Percentiles rank a stretch among this genome's conserved stretches.
These are phyloP conservation scores for Cladosporium phlei DNA, from an alignment of 2,329 filamentous ascomycete species.

Conservation along the genomic window DNA sequence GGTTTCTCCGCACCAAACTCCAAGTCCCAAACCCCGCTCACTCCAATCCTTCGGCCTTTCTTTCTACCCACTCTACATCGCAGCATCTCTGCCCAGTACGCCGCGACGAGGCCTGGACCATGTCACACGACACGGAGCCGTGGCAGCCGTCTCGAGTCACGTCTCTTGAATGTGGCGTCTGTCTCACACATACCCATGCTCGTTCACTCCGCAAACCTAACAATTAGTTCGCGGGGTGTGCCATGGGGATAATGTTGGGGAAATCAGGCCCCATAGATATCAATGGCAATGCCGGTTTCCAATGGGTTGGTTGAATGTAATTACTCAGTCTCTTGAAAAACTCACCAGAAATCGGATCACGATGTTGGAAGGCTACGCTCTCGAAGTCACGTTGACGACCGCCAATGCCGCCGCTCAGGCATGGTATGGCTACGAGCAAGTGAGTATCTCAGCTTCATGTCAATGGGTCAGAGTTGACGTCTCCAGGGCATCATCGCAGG, in stretches of 20 bases:
- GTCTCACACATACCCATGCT: neutral
- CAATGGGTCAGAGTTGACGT: neutral
- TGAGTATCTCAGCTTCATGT: neutral
- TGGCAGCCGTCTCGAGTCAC: neutral
- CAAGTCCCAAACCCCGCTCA: neutral
- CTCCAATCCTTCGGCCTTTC: neutral
- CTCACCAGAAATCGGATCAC: neutral
- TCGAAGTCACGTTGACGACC: conserved; percentile 22
- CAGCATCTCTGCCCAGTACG: too few species aligned
- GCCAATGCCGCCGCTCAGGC: conserved; percentile 23
- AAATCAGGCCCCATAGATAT: neutral
- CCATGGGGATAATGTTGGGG: neutral
- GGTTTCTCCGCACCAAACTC: neutral
- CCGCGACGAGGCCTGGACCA: too few species aligned
- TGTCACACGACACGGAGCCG: neutral
- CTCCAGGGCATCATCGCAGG: conserved; percentile 15
- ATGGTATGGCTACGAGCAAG: conserved; percentile 17
- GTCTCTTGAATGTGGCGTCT: neutral
- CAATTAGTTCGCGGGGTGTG: neutral
- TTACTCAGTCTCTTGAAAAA: neutral
- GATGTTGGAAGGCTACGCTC: conserved; percentile 22
- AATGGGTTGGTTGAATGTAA: too few species aligned
- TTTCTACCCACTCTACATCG: neutral
- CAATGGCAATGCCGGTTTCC: neutral
- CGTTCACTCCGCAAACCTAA: neutral